Evolutionary conservation across 2,329 filamentous ascomycete genomes (phyloP).

Genomic region (Nannizzia gypsea): DNA sequence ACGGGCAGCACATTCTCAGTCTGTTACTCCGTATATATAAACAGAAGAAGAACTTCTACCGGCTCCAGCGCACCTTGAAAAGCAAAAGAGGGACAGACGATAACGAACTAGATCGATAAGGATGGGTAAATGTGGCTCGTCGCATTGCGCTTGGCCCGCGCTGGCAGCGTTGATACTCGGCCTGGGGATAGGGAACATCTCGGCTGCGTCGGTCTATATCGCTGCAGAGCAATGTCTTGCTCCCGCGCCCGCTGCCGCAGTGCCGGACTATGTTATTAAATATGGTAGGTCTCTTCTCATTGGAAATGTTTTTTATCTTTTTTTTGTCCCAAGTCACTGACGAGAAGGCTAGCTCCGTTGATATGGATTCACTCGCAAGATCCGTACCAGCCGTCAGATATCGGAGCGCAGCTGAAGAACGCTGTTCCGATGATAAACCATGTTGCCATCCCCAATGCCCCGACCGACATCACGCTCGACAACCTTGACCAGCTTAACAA

Average conservation of each 20-base stretch:
- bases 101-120: not conserved
- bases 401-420: conserved; percentile 36
- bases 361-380: conserved; percentile 41
- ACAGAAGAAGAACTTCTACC: too few species aligned
- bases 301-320: not conserved
- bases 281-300: conserved; percentile 29
- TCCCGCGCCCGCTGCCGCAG: conserved; percentile 9
- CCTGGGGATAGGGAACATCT: not conserved
- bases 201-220: not conserved
- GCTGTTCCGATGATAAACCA: conserved; percentile 37
- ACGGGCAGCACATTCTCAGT: not conserved
- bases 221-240: not conserved
- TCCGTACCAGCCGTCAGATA: conserved; percentile 40
- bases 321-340: not conserved
- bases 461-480: conserved; percentile 34
- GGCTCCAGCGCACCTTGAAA: too few species aligned
- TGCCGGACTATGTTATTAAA: conserved; percentile 36
- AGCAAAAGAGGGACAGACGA: not conserved
- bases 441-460: conserved; percentile 26
- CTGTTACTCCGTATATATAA: too few species aligned
- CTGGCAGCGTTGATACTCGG: conserved; percentile 1
- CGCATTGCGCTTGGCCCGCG: not conserved
- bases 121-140: not conserved
- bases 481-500: conserved; percentile 40
- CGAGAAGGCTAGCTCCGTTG: conserved; percentile 35